Percentiles rank a stretch among this genome's conserved stretches.
These are phyloP conservation scores for Lipomyces sp. DNA, from an alignment of 805 yeast genomes.

Conservation along the genomic window DNA sequence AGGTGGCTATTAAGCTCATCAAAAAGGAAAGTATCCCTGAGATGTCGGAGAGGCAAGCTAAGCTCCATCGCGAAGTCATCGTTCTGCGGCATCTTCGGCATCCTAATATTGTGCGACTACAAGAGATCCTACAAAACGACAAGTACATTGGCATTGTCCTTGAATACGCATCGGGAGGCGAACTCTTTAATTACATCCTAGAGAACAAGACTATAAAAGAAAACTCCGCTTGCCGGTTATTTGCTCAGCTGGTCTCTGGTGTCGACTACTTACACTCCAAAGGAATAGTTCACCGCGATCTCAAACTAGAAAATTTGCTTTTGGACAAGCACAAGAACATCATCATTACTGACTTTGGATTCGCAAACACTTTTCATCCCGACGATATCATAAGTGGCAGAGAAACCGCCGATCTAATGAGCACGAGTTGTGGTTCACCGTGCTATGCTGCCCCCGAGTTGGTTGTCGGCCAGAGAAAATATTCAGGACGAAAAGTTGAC, in stretches of 20 bases:
- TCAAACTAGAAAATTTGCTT: conserved; percentile 73
- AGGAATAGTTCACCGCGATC: conserved; percentile 78
- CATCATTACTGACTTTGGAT: conserved; percentile 89
- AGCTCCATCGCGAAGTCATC: conserved; percentile 90
- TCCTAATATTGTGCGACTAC: conserved; percentile 90
- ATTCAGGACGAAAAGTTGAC: conserved; percentile 91
- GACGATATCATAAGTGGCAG: conserved; percentile 31
- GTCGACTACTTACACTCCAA: conserved; percentile 86
- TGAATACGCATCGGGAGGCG: conserved; percentile 98
- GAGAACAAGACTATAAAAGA: conserved; percentile 87
- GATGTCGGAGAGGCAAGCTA: conserved; percentile 82
- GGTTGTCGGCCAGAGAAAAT: conserved; percentile 83
- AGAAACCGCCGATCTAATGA: conserved; percentile 69
- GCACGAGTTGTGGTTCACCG: conserved; percentile 95
- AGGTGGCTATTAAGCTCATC: conserved; percentile 92
- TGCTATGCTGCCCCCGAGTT: conserved; percentile 99
- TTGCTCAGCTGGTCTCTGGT: conserved; percentile 92
- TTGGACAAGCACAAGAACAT: conserved; percentile 86
- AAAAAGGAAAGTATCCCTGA: conserved; percentile 86
- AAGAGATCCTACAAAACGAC: conserved; percentile 91
- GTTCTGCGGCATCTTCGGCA: conserved; percentile 81
- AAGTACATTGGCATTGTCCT: conserved; percentile 94
- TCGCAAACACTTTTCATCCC: conserved; percentile 76
- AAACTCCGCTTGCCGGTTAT: conserved; percentile 78
- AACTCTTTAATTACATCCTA: conserved; percentile 88